Conservation (phyloP, 2,329 filamentous ascomycete species). For the Acephala macrosclerotiorum region DNA sequence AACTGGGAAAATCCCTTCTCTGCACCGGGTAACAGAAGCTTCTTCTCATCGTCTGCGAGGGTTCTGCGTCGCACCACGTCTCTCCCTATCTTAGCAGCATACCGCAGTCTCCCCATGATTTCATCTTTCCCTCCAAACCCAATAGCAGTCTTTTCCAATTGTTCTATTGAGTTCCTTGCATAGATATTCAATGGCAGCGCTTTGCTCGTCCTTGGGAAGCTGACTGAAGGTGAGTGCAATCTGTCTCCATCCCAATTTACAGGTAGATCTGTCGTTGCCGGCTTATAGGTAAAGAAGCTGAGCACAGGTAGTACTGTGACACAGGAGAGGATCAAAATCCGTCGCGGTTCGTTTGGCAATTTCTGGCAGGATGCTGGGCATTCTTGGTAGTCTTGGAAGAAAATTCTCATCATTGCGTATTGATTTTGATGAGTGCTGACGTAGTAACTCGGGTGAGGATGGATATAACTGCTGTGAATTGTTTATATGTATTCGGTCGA, state of each 20-base stretch:
- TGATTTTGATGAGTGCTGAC: too few species aligned
- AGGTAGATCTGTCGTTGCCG: background rate
- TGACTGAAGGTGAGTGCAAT: background rate
- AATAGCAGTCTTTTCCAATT: background rate
- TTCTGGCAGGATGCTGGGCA: background rate
- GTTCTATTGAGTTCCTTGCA: background rate
- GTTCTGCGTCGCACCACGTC: too few species aligned
- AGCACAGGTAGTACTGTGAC: background rate
- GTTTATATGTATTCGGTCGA: background rate
- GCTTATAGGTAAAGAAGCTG: background rate
- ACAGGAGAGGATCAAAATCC: background rate
- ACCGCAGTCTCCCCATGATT: too few species aligned
- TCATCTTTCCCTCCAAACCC: background rate
- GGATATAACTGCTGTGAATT: background rate
- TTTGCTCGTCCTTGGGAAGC: background rate
- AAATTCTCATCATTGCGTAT: background rate
- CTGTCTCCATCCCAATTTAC: background rate
- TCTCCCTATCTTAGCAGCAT: too few species aligned
- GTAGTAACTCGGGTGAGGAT: too few species aligned
- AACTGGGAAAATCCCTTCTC: background rate
- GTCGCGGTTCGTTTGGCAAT: background rate
- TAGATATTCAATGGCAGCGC: background rate
- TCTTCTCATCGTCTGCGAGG: too few species aligned
- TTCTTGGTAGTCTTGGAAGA: background rate
- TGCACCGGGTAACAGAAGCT: background rate